phyloP scores from a whole-genome alignment of 148 eudicot species.

The Silene conica region DNA sequence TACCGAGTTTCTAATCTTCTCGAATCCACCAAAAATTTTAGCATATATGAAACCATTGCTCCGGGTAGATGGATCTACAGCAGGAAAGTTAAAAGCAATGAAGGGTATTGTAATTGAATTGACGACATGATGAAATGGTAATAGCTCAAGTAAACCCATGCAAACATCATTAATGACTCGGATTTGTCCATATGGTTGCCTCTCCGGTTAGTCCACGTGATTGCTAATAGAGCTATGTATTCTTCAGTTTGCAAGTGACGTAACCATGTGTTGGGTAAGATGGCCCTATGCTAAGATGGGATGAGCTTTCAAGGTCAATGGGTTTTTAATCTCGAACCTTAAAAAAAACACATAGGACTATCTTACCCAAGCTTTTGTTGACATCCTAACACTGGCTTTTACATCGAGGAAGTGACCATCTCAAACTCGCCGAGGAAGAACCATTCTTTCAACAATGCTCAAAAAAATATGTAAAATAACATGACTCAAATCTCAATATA shows the following conservation, averaged over 20 bases:
- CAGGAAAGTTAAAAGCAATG: conserved; percentile 11
- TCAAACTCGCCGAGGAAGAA: not conserved
- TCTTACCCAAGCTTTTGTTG: not conserved
- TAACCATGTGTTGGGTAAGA: not conserved
- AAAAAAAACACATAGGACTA: not conserved
- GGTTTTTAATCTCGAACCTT: not conserved
- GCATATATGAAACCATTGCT: conserved; percentile 89
- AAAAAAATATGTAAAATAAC: not conserved
- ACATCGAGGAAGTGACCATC: not conserved
- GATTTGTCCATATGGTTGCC: not conserved
- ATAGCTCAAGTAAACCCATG: not conserved
- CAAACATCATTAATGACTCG: not conserved
- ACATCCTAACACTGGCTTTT: not conserved
- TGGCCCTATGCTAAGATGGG: conserved; percentile 1
- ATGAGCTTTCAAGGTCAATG: not conserved
- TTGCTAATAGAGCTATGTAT: not conserved
- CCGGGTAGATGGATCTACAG: conserved; percentile 61
- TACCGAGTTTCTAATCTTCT: conserved; percentile 81
- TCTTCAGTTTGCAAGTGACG: not conserved
- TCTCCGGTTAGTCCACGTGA: not conserved
- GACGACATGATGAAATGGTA: not conserved
- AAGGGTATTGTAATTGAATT: not conserved
- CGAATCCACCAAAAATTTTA: conserved; percentile 90
- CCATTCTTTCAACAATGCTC: not conserved
- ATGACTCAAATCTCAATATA: not conserved